Base-by-base conservation (phyloP, 1,139 yeast species). In the Protomyces pachydermus region DNA sequence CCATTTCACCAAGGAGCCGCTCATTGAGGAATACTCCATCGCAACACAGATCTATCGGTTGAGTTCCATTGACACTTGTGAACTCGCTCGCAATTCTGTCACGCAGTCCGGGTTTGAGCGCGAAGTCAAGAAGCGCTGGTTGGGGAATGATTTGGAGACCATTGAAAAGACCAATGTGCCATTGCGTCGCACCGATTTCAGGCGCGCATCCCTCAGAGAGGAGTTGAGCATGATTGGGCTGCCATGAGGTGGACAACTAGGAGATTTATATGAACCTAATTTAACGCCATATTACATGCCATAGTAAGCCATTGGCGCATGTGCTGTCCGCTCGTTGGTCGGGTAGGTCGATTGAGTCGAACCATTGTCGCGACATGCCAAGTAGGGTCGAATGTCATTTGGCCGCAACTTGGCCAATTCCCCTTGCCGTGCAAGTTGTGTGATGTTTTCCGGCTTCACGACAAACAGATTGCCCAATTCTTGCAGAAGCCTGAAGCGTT, bases 11-110 rank as follows among this genome's bases (percentile, higher is more conserved):
- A 85, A 95, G 71, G 98, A 93, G 72, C 98, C 99, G n/a, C 80
- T 93, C 71, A 93, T 93, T 70, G 98, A 93, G 75, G 98, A 93
- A 75, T 93, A 91, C 74, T 88, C 97, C 1, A 97, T 93, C 39
- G 98, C 98, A 3, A 97, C 97, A 0, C 98, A 93, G 75, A 93
- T 93, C 70, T 93, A 91, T 80, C 91, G 93, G 73, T 80, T 93
- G 53, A 88, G 96, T 0, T 85, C 91, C 65, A 98, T 91, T 25
- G 98, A 93, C 75, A 89, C 95, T 95, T 93, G 98, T 74, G 99
- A 93, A 74, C 74, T 87, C 67, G 91, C 91, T 0, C 80, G 84
- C 68, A 85, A 86, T 74, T 91, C 98, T 0, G 98, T 91, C 3
- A 76, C 82, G 62, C 97, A 91, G 78, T 86, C 95, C 69, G 98